Base-by-base conservation (phyloP, 352 stramenopile species). In the Globisporangium alternatum region DNA sequence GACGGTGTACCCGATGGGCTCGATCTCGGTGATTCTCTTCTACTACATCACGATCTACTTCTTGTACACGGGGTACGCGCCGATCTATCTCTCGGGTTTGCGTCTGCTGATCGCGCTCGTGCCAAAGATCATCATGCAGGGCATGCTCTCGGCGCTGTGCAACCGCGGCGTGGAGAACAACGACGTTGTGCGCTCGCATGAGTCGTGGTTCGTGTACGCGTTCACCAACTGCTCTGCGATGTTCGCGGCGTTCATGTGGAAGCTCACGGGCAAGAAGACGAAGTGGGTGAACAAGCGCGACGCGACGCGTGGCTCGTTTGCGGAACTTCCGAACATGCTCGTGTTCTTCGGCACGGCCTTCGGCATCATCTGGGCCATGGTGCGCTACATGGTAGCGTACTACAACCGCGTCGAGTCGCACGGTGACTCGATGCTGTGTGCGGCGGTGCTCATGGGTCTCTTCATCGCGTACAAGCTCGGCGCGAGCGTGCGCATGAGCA, bases 21-120 rank as follows among this genome's bases (percentile, higher is more conserved):
- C 83, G 44, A 88, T 94, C 65, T 87, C 83, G 13, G 75, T 94
- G 25, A 66, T 28, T 2, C 25, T 94, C 63, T 94, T 91, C 66
- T 92, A 89, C 71, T 91, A 91, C 75, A 85, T 94, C 60, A 92
- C 85, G 57, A 71, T 92, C 65, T 94, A 94, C 77, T 94, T 92
- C 67, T 67, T 94, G 33, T 94, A 82, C 69, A 87, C 83, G 2
- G 85, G 85, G 41, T 86, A 90, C 65, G 81, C 85, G 39, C 85
- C 85, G 21, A 92, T 94, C 59, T 94, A 92, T 75, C 89, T 90
- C 80, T 70, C 74, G 59, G 79, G 76, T 19, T 63, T 78, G 22
- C 83, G 83, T 60, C 73, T 94, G 22, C 72, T 94, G 52, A 85
- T 90, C 57, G 85, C 83, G 22, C 59, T 94, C 53, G 83, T 94